Evolutionary conservation across 108 stramenopile genomes (phyloP).

Genomic region (Pelagomonas calceolata): DNA sequence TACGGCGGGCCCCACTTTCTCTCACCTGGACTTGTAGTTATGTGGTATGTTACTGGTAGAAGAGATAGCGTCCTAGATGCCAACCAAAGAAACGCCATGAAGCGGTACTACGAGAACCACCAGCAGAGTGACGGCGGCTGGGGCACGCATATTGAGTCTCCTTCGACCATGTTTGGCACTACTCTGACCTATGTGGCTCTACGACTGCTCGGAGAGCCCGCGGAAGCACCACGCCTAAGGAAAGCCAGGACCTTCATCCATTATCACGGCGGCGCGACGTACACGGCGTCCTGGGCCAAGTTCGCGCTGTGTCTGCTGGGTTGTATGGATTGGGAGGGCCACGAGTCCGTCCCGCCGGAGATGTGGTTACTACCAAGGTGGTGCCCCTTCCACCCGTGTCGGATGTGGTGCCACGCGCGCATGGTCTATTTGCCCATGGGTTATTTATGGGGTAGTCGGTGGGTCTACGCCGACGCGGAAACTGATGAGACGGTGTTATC

Average conservation of each 20-base stretch:
- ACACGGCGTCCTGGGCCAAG: slow-evolving; percentile 91
- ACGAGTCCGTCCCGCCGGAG: slow-evolving; percentile 88
- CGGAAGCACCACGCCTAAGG: slow-evolving; percentile 16
- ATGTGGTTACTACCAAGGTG: slow-evolving; percentile 96
- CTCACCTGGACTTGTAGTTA: slow-evolving; percentile 82
- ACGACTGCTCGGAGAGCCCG: slow-evolving; percentile 60
- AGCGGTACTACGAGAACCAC: slow-evolving; percentile 73
- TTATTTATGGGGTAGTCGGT: slow-evolving; percentile 74
- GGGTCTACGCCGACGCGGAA: slow-evolving; percentile 56
- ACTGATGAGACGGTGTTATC: slow-evolving; percentile 55
- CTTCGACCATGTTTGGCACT: slow-evolving; percentile 94
- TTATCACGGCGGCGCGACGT: slow-evolving; percentile 75
- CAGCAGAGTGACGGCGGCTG: slow-evolving; percentile 96
- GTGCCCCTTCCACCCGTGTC: slow-evolving; percentile 94
- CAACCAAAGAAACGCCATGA: slow-evolving; percentile 32
- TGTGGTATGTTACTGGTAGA: slow-evolving; percentile 47
- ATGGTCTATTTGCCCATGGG: slow-evolving; percentile 98
- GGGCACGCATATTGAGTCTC: slow-evolving; percentile 96
- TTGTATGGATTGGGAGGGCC: slow-evolving; percentile 63
- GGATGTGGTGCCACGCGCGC: slow-evolving; percentile 95
- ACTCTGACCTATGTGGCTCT: slow-evolving; percentile 77
- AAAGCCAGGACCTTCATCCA: slow-evolving; percentile 52
- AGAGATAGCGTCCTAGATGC: neutral
- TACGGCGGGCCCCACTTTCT: slow-evolving; percentile 98
- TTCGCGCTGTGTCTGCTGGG: slow-evolving; percentile 93